phyloP scores from a whole-genome alignment of 768 basidiomycete genomes.

The Suillus cothurnatus region DNA sequence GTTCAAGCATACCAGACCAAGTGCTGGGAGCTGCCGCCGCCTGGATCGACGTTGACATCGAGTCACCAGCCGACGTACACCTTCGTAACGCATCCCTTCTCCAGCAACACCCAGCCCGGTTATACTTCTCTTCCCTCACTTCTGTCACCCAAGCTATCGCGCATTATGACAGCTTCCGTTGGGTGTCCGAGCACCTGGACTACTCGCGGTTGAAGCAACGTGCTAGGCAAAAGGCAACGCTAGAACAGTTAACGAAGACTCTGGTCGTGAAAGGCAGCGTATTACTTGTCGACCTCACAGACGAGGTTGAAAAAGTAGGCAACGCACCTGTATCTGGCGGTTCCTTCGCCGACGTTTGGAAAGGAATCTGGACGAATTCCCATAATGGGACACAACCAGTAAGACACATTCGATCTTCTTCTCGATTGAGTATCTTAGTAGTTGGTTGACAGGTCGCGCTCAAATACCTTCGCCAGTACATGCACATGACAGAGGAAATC shows the following conservation, averaged over 20 bases:
- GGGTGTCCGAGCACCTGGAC: slow-evolving; percentile 54
- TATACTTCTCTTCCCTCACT: slow-evolving; percentile 57
- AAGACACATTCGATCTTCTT: neutral
- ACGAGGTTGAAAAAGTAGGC: slow-evolving; percentile 51
- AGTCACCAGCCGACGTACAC: slow-evolving; percentile 58
- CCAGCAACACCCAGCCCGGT: slow-evolving; percentile 48
- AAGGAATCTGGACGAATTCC: slow-evolving; percentile 54
- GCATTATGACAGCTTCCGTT: slow-evolving; percentile 60
- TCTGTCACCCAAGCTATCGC: slow-evolving; percentile 54
- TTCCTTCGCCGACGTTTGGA: slow-evolving; percentile 64
- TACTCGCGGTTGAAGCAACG: slow-evolving; percentile 58
- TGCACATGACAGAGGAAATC: slow-evolving; percentile 51
- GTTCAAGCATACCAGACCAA: slow-evolving; percentile 14
- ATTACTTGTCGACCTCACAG: slow-evolving; percentile 55
- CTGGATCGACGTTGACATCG: slow-evolving; percentile 50
- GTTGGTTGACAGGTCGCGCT: slow-evolving; percentile 48
- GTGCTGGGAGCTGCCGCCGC: slow-evolving; percentile 24
- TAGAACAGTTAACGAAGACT: slow-evolving; percentile 59
- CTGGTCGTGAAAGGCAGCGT: slow-evolving; percentile 52
- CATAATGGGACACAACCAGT: slow-evolving; percentile 35
- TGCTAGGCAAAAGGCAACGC: slow-evolving; percentile 56
- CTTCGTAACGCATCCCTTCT: slow-evolving; percentile 61
- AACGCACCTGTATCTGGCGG: slow-evolving; percentile 53
- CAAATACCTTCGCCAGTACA: slow-evolving; percentile 52
- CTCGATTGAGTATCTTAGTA: neutral